phyloP scores from a whole-genome alignment of 208 protist genomes.

The Trypanosoma conorhini region DNA sequence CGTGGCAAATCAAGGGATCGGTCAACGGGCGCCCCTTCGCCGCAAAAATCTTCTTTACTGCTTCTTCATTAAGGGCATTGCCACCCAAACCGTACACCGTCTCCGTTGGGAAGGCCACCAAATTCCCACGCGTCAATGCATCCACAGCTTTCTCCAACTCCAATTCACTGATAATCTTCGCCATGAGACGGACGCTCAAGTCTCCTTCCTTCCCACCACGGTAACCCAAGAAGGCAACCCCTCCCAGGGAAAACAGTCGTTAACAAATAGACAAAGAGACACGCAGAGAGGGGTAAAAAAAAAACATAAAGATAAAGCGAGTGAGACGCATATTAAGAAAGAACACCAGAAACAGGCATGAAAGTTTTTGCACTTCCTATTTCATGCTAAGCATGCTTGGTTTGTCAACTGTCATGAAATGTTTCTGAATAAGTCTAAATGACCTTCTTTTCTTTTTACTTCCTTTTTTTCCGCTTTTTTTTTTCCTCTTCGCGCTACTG shows the following conservation, averaged over 20 bases:
- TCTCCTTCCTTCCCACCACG: neutral
- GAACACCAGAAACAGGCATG: neutral
- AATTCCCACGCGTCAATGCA: conserved; percentile 46
- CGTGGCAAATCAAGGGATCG: conserved; percentile 97
- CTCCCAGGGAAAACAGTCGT: conserved; percentile 15
- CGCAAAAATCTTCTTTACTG: conserved; percentile 91
- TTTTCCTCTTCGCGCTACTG: neutral
- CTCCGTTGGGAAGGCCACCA: conserved; percentile 98
- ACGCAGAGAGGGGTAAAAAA: conserved; percentile 14
- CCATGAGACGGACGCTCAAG: conserved; percentile 26
- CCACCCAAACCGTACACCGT: conserved; percentile 99
- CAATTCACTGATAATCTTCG: conserved; percentile 51
- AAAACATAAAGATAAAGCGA: conserved; percentile 15
- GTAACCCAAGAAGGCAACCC: conserved; percentile 12
- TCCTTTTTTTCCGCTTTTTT: neutral
- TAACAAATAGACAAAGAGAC: too few relatives aligned
- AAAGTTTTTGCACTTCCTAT: neutral
- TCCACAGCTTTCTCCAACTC: conserved; percentile 55
- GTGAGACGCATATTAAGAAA: neutral
- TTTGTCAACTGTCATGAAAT: neutral
- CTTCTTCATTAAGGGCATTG: conserved; percentile 87
- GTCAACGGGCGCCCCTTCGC: conserved; percentile 96
- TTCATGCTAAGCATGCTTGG: neutral
- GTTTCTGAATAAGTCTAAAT: neutral
- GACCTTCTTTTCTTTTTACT: neutral